Base-by-base conservation (phyloP, 176 grass and related monocot genomes). In the Chrysopogon serrulatus region DNA sequence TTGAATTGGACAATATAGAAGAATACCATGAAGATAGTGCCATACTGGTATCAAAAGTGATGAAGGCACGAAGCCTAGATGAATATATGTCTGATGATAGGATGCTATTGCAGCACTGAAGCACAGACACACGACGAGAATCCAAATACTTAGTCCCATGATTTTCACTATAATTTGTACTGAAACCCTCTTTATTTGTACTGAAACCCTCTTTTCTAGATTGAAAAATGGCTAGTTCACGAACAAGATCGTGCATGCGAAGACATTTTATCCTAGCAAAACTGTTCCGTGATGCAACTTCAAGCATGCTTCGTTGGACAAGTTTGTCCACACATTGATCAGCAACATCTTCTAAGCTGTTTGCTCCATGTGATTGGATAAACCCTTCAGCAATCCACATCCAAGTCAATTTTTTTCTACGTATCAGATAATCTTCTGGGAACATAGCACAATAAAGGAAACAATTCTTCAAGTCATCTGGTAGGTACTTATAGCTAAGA, bases 361-460 rank as follows among this genome's bases (percentile, higher is more conserved):
- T 49, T 14, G 15, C 1, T 68, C 81, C 81, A 4, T 2, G 82
- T 39, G 79, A 17, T 69, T 83, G 71, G 16, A 83, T 24, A 83
- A 93, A 93, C 1, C 39, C 84, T 76, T 92, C 91, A 4, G 79
- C 76, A 1, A 89, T 45, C 91, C 91, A 92, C 13, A 92, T 19
- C 43, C 33, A 87, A 0, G 74, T 73, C 5, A 92, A 27, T 41
- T 7, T 92, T 10, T 71, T 84, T 34, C 80, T 89, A 1, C 6
- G 0, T 12, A 89, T 59, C 8, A 59, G 2, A 35, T 84, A 59
- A 28, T 92, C 84, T 60, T 91, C 82, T 23, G 84, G 90, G 67
- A 92, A 92, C 48, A 92, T 81, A 72, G 79, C 59, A 66, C 80
- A 84, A 37, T 84, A 81, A 6, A 92, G 54, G 27, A 87, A 92